Percentiles rank a stretch among this genome's conserved stretches.
Conservation (phyloP, 805 yeast genomes). For the Komagataella mondaviorum region DNA sequence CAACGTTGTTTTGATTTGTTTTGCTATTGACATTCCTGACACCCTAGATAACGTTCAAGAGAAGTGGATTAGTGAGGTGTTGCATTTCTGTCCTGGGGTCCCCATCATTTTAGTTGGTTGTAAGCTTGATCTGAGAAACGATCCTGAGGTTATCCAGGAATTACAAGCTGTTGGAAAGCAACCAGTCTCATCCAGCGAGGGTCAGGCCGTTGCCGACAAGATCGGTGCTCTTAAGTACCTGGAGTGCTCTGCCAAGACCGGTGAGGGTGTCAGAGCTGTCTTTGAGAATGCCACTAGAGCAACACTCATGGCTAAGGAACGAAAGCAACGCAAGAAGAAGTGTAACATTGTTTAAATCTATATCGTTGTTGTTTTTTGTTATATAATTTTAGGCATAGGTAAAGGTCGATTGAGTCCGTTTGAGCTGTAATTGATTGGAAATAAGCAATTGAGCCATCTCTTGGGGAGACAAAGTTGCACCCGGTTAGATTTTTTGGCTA, state of each 20-base stretch:
- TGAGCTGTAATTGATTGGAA: not conserved
- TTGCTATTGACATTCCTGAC: conserved; percentile 83
- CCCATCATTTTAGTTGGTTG: conserved; percentile 90
- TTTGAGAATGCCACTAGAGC: conserved; percentile 91
- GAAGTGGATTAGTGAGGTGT: conserved; percentile 89
- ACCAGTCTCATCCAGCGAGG: conserved; percentile 75
- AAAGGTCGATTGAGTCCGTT: not conserved
- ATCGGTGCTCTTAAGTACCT: conserved; percentile 79
- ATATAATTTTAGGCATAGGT: not conserved
- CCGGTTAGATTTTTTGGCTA: not conserved
- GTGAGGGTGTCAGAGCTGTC: conserved; percentile 86
- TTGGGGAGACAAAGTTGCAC: not conserved
- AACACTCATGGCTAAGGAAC: conserved; percentile 56
- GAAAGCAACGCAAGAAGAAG: conserved; percentile 45
- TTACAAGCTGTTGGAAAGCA: conserved; percentile 63
- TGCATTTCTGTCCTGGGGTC: conserved; percentile 89
- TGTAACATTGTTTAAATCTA: conserved; percentile 49
- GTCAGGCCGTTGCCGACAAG: conserved; percentile 76
- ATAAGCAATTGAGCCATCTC: too few relatives aligned
- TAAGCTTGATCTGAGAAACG: conserved; percentile 80
- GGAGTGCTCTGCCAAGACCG: conserved; percentile 88
- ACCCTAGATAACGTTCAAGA: conserved; percentile 89
- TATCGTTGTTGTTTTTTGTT: conserved; percentile 1
- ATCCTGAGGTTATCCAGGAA: conserved; percentile 61
- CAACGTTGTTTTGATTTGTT: conserved; percentile 83